Evolutionary conservation across 495 filamentous ascomycete species (phyloP).

Genomic region (Friedmanniomyces simplex): DNA sequence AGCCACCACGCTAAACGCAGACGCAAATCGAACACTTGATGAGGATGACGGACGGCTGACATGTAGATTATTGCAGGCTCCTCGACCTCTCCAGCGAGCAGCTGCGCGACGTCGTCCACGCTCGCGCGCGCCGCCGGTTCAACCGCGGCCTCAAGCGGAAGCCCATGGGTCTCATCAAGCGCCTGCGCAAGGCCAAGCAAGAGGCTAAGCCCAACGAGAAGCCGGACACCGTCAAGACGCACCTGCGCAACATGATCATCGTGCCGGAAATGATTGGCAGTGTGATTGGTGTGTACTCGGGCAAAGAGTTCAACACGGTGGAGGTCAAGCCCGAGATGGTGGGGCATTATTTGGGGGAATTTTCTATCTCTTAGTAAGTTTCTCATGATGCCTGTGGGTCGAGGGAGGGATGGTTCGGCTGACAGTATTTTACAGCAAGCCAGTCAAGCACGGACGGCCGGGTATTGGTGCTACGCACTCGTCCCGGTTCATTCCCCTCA

Average conservation of each 20-base stretch:
- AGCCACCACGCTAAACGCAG: not conserved
- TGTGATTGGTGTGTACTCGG: constrained; percentile 97
- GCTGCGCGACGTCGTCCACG: constrained; percentile 98
- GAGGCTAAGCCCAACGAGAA: constrained; percentile 99
- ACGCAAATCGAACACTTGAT: not conserved
- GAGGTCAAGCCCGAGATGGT: constrained; percentile 99
- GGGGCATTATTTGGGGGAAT: constrained; percentile 97
- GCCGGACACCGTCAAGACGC: constrained; percentile 96
- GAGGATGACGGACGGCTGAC: no score
- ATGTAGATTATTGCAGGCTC: constrained; percentile 48
- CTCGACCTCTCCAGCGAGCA: constrained; percentile 97
- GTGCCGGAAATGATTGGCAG: constrained; percentile 98
- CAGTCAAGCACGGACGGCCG: constrained; percentile 99
- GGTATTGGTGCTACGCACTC: constrained; percentile 99
- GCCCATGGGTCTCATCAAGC: constrained; percentile 99
- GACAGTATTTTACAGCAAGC: constrained; percentile 53
- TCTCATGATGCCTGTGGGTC: no score
- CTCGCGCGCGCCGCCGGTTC: constrained; percentile 95
- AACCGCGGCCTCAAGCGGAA: constrained; percentile 99
- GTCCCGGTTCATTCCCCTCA: constrained; percentile 99
- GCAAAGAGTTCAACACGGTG: constrained; percentile 99
- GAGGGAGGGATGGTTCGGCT: no score
- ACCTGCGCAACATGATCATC: constrained; percentile 98
- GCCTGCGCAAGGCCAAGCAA: constrained; percentile 98
- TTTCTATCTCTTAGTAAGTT: constrained; percentile 98